Conservation (phyloP, 805 yeast genomes). For the Candida sithepensis region DNA sequence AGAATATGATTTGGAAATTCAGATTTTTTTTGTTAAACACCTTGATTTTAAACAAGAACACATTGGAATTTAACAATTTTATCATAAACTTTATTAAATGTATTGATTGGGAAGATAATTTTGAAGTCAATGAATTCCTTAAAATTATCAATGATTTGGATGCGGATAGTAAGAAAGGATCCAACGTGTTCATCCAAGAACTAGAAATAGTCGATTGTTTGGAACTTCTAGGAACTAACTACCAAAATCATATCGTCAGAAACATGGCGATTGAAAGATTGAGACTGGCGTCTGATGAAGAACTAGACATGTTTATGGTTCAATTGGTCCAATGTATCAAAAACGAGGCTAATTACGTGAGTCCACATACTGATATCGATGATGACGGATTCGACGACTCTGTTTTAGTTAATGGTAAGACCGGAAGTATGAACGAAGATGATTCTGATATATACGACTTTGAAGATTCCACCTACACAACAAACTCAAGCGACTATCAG, state of each 20-base stretch:
- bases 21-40: constrained; percentile 74
- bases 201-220: constrained; percentile 41
- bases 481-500: constrained; percentile 32
- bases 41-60: constrained; percentile 30
- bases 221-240: constrained; percentile 78
- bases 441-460: constrained; percentile 19
- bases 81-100: constrained; percentile 72
- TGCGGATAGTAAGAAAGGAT: constrained; percentile 8
- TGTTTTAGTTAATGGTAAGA: not conserved
- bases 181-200: constrained; percentile 30
- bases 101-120: constrained; percentile 82
- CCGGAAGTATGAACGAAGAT: constrained; percentile 6
- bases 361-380: constrained; percentile 22
- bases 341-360: constrained; percentile 49
- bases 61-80: constrained; percentile 33
- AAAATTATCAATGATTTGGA: constrained; percentile 31
- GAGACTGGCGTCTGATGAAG: constrained; percentile 72
- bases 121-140: constrained; percentile 75
- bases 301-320: constrained; percentile 73
- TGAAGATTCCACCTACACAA: constrained; percentile 25
- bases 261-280: constrained; percentile 86
- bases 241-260: constrained; percentile 68
- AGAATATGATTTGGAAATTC: constrained; percentile 86
- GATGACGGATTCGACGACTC: constrained; percentile 12
- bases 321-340: constrained; percentile 91